Conservation (phyloP, 1,139 yeast species). For the Zygoascus hellenicus region DNA sequence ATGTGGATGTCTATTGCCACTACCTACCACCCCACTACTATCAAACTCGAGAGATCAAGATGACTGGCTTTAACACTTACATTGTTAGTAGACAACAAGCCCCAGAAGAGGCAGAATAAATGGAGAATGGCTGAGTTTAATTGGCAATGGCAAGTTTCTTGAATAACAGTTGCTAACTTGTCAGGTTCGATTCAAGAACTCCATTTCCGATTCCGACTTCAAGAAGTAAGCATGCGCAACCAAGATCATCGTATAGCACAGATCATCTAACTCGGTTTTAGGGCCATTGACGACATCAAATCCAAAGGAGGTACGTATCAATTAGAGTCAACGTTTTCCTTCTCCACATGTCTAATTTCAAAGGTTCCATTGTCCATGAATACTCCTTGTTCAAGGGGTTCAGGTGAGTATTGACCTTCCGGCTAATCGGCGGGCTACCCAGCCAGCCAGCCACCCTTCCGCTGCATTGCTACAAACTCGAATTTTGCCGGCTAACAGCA, state of each 20-base stretch:
- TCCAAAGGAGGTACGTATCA: conserved; percentile 21
- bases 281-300: conserved; percentile 22
- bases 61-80: conserved; percentile 18
- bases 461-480: too few relatives aligned
- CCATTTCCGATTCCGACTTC: conserved; percentile 23
- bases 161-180: not conserved
- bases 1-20: conserved; percentile 3
- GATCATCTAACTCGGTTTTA: conserved; percentile 4
- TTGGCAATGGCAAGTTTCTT: not conserved
- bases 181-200: conserved; percentile 28
- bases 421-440: conserved; percentile 3
- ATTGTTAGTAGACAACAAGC: conserved; percentile 15
- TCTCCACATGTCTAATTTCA: not conserved
- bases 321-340: not conserved
- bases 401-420: conserved; percentile 13
- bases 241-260: not conserved
- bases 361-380: conserved; percentile 24
- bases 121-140: not conserved
- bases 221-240: conserved; percentile 17
- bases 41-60: conserved; percentile 1
- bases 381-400: conserved; percentile 30
- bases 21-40: conserved; percentile 4
- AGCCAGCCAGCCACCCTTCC: too few relatives aligned
- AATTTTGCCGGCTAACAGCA: not conserved
- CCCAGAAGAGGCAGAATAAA: not conserved